Evolutionary conservation across 768 basidiomycete species (phyloP).

Genomic region (Butyriboletus loyo): DNA sequence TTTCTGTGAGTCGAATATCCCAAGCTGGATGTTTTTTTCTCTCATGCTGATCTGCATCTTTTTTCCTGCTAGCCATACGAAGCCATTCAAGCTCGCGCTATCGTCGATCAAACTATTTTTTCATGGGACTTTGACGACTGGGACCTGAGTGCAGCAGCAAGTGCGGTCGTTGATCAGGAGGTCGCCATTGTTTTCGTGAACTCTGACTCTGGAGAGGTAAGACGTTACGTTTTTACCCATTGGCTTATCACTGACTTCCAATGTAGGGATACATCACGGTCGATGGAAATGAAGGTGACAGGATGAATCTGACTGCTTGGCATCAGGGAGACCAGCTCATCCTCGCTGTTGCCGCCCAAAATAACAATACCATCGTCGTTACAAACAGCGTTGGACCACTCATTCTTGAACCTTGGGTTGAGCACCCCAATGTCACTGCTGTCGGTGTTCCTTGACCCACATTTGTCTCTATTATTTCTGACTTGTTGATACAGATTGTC

Average conservation of each 20-base stretch:
- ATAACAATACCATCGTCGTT: slow-evolving; percentile 78
- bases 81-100: slow-evolving; percentile 73
- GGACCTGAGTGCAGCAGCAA: slow-evolving; percentile 50
- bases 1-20: slow-evolving; percentile 49
- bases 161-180: slow-evolving; percentile 46
- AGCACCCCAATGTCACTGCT: slow-evolving; percentile 69
- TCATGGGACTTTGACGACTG: slow-evolving; percentile 72
- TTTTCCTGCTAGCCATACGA: slow-evolving; percentile 56
- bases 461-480: not conserved
- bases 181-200: slow-evolving; percentile 80
- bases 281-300: slow-evolving; percentile 46
- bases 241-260: not conserved
- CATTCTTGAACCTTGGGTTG: slow-evolving; percentile 65
- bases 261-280: slow-evolving; percentile 51
- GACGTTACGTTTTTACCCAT: not conserved
- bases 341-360: slow-evolving; percentile 58
- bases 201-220: slow-evolving; percentile 77
- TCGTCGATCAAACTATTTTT: slow-evolving; percentile 60
- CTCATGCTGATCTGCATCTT: not conserved
- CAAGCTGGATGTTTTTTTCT: not conserved
- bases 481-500: slow-evolving; percentile 34
- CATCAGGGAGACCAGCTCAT: slow-evolving; percentile 38
- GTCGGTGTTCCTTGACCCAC: slow-evolving; percentile 43
- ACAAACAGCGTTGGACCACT: slow-evolving; percentile 77
- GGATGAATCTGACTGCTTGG: slow-evolving; percentile 42